A percentile compares a stretch with the other conserved stretches of the same genome.
phyloP scores from a whole-genome alignment of 2,329 filamentous ascomycete genomes.

The Acrocalymma vagum region DNA sequence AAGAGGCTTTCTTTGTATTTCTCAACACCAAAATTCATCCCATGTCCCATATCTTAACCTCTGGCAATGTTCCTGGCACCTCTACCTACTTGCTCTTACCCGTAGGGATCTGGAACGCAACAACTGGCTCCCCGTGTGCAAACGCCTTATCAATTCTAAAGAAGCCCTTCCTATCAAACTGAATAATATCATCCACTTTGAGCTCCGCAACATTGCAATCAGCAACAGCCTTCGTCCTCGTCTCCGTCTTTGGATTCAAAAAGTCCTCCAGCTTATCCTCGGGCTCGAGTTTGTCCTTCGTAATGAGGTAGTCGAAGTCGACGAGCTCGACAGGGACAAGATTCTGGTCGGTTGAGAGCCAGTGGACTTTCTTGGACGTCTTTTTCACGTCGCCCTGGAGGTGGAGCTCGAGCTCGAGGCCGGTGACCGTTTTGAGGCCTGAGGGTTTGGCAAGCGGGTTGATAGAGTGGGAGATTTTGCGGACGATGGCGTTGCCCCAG shows the following conservation, averaged over 20 bases:
- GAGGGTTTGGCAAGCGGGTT: slow-evolving; percentile 59
- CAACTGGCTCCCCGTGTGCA: slow-evolving; percentile 65
- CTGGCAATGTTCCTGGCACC: too few species aligned
- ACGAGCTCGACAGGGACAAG: slow-evolving; percentile 85
- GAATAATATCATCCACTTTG: slow-evolving; percentile 90
- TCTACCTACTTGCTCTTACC: slow-evolving; percentile 62
- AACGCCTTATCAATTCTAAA: slow-evolving; percentile 80
- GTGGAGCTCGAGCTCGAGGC: slow-evolving; percentile 84
- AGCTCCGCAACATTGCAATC: slow-evolving; percentile 82
- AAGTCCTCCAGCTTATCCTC: slow-evolving; percentile 85
- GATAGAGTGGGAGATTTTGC: slow-evolving; percentile 66
- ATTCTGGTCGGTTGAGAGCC: slow-evolving; percentile 81
- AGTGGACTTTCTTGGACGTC: slow-evolving; percentile 96
- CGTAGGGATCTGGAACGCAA: slow-evolving; percentile 76
- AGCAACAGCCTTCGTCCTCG: slow-evolving; percentile 76
- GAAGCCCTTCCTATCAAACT: slow-evolving; percentile 93
- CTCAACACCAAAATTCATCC: background rate
- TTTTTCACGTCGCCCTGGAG: slow-evolving; percentile 92
- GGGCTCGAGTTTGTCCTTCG: slow-evolving; percentile 91
- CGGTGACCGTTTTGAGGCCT: slow-evolving; percentile 64
- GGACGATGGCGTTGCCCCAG: slow-evolving; percentile 90
- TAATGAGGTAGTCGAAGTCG: slow-evolving; percentile 95
- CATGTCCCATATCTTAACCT: background rate
- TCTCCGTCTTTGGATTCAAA: slow-evolving; percentile 78
- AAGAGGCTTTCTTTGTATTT: background rate